phyloP scores from a whole-genome alignment of 2,329 filamentous ascomycete genomes.

The Penicillium sclerotiorum region DNA sequence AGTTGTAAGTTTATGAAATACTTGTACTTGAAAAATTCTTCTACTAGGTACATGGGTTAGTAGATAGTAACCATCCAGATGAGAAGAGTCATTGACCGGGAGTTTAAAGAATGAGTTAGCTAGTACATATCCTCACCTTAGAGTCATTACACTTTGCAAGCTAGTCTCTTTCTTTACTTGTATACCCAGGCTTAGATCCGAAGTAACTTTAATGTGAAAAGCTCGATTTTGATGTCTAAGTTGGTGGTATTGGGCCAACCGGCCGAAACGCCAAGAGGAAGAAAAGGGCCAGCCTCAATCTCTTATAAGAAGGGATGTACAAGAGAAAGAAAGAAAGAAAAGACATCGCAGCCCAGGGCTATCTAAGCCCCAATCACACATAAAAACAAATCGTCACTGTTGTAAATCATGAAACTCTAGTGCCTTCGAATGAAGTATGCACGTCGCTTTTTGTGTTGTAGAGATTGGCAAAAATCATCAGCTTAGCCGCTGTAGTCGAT shows the following conservation, averaged over 20 bases:
- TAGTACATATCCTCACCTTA: no score
- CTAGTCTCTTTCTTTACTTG: no score
- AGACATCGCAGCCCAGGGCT: background rate
- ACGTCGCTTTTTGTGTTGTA: background rate
- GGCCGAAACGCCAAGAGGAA: background rate
- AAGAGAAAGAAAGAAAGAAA: background rate
- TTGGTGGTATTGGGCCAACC: background rate
- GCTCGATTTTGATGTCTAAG: background rate
- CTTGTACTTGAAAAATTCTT: no score
- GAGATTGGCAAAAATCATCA: background rate
- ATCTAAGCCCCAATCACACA: background rate
- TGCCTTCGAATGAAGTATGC: background rate
- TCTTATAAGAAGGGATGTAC: background rate
- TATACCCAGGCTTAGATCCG: no score
- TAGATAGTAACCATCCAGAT: no score
- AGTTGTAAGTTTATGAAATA: no score
- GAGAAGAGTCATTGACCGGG: no score
- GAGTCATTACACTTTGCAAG: no score
- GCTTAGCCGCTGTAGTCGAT: conserved; percentile 31
- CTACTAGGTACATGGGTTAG: no score
- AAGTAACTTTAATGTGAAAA: no score
- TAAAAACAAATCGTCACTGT: background rate
- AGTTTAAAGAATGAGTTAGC: no score
- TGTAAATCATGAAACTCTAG: background rate
- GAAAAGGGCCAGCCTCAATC: conserved; percentile 4